Conservation (phyloP, 495 filamentous ascomycete genomes). For the Penicillium mononematosum region DNA sequence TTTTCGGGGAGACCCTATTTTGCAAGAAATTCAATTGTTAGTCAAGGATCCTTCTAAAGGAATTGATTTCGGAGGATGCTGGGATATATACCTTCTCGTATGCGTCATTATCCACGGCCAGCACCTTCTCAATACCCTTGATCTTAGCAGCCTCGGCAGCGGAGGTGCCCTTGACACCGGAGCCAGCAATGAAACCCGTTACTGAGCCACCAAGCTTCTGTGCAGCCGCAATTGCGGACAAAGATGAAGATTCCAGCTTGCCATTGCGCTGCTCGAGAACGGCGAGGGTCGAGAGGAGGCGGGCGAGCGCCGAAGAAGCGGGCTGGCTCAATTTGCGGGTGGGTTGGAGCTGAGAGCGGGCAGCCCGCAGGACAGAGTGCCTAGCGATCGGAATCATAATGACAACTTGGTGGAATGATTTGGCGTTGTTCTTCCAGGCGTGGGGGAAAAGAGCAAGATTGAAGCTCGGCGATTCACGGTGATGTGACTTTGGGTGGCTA, state of each 20-base stretch:
- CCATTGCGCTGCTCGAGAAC: conserved; percentile 93
- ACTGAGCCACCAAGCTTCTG: conserved; percentile 81
- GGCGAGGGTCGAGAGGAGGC: conserved; percentile 83
- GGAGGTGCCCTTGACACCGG: conserved; percentile 65
- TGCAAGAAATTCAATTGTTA: conserved; percentile 9
- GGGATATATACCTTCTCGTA: conserved; percentile 75
- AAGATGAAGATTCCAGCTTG: conserved; percentile 75
- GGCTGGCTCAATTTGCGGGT: conserved; percentile 34
- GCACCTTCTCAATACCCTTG: conserved; percentile 84
- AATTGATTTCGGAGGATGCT: conserved; percentile 1
- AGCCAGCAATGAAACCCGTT: conserved; percentile 86
- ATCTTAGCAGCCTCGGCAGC: conserved; percentile 88
- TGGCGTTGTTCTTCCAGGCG: conserved; percentile 14
- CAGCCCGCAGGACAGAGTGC: conserved; percentile 48
- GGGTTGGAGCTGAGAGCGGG: conserved; percentile 42
- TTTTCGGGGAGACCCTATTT: conserved; percentile 85
- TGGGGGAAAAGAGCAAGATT: conserved; percentile 20
- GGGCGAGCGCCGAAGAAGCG: conserved; percentile 52
- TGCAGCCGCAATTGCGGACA: conserved; percentile 84
- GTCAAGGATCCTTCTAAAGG: neutral
- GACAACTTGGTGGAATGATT: conserved; percentile 10
- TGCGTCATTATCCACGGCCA: conserved; percentile 80
- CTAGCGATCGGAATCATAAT: conserved; percentile 47
- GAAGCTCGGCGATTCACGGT: conserved; percentile 32
- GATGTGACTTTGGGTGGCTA: conserved; percentile 31